Evolutionary conservation across 2,329 filamentous ascomycete species (phyloP).

Genomic region (Ophiostoma ulmi): DNA sequence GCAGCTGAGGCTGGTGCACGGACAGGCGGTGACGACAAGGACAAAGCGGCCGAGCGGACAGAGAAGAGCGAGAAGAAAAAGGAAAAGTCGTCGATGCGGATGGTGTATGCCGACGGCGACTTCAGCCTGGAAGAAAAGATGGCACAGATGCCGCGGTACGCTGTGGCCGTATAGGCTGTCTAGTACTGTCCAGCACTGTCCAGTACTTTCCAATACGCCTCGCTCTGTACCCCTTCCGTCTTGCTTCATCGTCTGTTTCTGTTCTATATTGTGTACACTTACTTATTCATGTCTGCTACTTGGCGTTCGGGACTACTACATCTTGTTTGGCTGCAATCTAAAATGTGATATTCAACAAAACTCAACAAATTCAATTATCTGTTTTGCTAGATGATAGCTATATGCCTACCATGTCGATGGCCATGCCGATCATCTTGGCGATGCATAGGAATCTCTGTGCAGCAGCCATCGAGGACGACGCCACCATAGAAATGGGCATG

Average conservation of each 20-base stretch:
- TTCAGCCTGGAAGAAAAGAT: slow-evolving; percentile 86
- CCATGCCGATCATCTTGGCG: no score
- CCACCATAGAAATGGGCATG: no score
- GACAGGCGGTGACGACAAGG: slow-evolving; percentile 37
- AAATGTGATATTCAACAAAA: background rate
- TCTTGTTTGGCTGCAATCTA: background rate
- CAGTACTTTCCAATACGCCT: background rate
- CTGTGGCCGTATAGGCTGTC: slow-evolving; percentile 31
- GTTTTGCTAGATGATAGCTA: no score
- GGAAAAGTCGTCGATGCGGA: slow-evolving; percentile 42
- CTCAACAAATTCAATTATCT: background rate
- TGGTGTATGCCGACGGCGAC: slow-evolving; percentile 78
- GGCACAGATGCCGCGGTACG: slow-evolving; percentile 71
- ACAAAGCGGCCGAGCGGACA: slow-evolving; percentile 33
- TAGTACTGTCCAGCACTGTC: background rate
- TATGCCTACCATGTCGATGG: no score
- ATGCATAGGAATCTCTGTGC: no score
- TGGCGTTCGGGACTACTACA: slow-evolving; percentile 8
- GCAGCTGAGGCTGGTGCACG: slow-evolving; percentile 59
- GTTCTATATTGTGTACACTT: background rate
- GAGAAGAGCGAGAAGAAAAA: slow-evolving; percentile 44
- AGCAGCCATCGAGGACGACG: no score
- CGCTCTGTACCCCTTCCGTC: background rate
- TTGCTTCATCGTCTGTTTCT: background rate
- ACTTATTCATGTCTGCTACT: background rate